Evolutionary conservation across 2,329 filamentous ascomycete genomes (phyloP), one percentile per base, ranked within the genome.

Genomic region (Ceratocystis papillata): DNA sequence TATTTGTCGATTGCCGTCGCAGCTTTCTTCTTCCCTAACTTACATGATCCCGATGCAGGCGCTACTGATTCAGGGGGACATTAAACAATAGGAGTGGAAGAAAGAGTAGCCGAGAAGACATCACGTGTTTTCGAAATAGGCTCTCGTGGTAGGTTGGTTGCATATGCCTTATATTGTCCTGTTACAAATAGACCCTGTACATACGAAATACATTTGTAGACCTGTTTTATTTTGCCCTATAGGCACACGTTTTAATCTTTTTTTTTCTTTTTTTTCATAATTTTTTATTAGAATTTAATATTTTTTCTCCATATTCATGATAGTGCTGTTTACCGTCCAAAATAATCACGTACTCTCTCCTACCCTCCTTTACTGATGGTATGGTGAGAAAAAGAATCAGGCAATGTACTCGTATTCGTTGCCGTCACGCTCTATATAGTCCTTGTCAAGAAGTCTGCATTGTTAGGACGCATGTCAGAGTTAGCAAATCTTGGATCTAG

Each of bases 391-490:
- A 5, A 45, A 53, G 10, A n/a, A 65, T 70, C 76, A 90, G 68
- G 88, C 86, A 66, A 90, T 75, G 73, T 93, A 93, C 10, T 79
- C 81, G 74, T 92, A 92, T 48, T 78, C 76, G 64, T 84, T 84
- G 25, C 86, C 89, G 69, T 88, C 86, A 61, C 90, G 81, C 75
- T 96, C 91, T 71, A 96, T 85, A 72, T 96, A 96, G 70, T 96
- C 91, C 77, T 95, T 96, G 73, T 96, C 91, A 64, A 96, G 93
- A 70, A 96, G 79, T 74, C 89, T 91, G 70, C n/a, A 46, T 57
- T 4, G 12, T 41, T 4, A 15, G 10, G 12, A 5, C 10, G 3
- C 37, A 41, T 41, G 7, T 30, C 48, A 41, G 48, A 15, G 69
- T 77, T 72, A 77, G 73, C 65, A 64, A 68, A 45, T 41, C 17